phyloP scores from a whole-genome alignment of 495 filamentous ascomycete genomes.

The Parachaetomium inaequale region DNA sequence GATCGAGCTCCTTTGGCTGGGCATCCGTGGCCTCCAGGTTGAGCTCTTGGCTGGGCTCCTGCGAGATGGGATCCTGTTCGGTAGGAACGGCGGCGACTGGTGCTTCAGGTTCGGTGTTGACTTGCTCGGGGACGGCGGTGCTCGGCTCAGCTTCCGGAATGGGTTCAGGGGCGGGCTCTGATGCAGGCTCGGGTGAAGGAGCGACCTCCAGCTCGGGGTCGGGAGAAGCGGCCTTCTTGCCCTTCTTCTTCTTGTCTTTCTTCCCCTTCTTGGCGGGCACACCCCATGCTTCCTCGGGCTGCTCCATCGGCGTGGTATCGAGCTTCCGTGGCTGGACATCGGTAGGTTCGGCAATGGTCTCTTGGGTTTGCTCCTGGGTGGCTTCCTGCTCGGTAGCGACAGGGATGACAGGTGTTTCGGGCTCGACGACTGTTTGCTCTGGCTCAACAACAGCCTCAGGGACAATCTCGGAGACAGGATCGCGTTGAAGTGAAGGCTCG shows the following conservation, averaged over 20 bases:
- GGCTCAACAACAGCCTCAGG: neutral
- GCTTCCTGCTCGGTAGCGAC: neutral
- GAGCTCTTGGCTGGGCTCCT: neutral
- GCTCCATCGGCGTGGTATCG: neutral
- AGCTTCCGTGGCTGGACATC: neutral
- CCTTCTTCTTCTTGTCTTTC: slow-evolving; percentile 35
- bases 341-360: neutral
- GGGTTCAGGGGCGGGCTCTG: neutral
- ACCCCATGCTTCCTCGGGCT: slow-evolving; percentile 11
- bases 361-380: neutral
- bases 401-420: neutral
- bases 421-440: neutral
- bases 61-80: neutral
- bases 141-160: neutral
- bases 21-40: neutral
- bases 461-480: neutral
- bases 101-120: neutral
- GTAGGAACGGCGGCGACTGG: neutral
- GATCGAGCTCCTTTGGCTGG: neutral
- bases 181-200: neutral
- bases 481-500: neutral
- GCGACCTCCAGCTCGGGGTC: slow-evolving; percentile 5
- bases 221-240: slow-evolving; percentile 5
- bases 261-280: slow-evolving; percentile 29
- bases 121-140: neutral